Conservation (phyloP, 176 grass and related monocot genomes). For the Zizania latifolia region DNA sequence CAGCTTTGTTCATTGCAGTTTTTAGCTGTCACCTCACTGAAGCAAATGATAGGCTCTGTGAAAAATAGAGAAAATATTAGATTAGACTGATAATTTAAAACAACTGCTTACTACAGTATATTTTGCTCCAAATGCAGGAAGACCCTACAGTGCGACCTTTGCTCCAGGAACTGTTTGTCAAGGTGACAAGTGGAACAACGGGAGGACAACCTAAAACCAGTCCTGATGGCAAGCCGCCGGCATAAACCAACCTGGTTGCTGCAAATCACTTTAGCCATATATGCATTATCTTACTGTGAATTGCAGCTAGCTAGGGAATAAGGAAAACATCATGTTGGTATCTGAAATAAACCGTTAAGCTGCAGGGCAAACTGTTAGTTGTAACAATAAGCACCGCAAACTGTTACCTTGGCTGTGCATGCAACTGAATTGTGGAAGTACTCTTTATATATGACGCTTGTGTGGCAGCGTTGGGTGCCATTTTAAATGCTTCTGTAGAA, state of each 20-base stretch:
- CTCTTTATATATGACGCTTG: neutral
- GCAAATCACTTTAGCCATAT: neutral
- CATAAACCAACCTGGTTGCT: neutral
- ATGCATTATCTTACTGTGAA: neutral
- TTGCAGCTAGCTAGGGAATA: neutral
- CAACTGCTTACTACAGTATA: neutral
- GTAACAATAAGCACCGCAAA: too few relatives aligned
- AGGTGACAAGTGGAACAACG: constrained; percentile 10
- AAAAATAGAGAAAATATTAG: too few relatives aligned
- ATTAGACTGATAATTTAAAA: neutral
- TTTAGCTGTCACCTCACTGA: neutral
- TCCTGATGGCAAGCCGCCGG: constrained; percentile 10
- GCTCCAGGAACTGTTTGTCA: constrained; percentile 48
- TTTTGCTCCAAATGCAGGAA: constrained; percentile 35
- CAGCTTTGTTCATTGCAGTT: too few relatives aligned
- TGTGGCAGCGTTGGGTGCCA: neutral
- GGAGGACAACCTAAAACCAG: constrained; percentile 22
- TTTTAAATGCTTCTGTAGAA: neutral
- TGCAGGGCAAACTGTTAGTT: too few relatives aligned
- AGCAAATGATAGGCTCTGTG: too few relatives aligned
- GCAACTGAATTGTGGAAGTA: neutral
- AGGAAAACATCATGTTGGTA: neutral
- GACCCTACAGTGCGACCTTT: constrained; percentile 35
- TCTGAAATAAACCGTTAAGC: neutral
- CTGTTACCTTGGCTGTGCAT: too few relatives aligned